phyloP scores from a whole-genome alignment of 495 filamentous ascomycete species.

The Podospora australis region DNA sequence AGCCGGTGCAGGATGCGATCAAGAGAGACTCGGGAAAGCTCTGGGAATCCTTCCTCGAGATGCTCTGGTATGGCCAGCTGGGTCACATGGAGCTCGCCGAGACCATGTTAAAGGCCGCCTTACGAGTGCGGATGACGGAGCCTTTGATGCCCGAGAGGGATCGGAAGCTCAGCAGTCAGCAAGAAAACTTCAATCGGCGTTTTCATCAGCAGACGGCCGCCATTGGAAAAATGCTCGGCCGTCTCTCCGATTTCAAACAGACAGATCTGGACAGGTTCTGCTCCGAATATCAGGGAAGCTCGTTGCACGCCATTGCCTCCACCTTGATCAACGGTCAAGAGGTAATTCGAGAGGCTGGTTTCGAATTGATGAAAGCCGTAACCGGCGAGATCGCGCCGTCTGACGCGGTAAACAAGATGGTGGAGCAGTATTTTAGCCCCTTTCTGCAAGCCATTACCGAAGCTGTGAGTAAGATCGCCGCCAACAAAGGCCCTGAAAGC shows the following conservation, averaged over 20 bases:
- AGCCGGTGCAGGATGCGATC: slow-evolving; percentile 58
- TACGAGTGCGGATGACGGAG: slow-evolving; percentile 64
- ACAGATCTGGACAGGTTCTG: slow-evolving; percentile 60
- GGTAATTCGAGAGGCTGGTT: slow-evolving; percentile 63
- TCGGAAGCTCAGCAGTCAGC: slow-evolving; percentile 42
- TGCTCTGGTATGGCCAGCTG: slow-evolving; percentile 55
- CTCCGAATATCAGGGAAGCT: slow-evolving; percentile 48
- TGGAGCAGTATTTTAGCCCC: slow-evolving; percentile 51
- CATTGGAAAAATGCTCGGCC: slow-evolving; percentile 65
- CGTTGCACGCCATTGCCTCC: slow-evolving; percentile 58
- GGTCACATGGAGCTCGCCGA: slow-evolving; percentile 60
- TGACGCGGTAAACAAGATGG: slow-evolving; percentile 66
- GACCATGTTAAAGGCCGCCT: slow-evolving; percentile 62
- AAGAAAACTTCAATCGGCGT: slow-evolving; percentile 62
- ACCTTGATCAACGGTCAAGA: slow-evolving; percentile 62
- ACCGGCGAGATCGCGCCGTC: slow-evolving; percentile 62
- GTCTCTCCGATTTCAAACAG: slow-evolving; percentile 65
- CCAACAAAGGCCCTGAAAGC: slow-evolving; percentile 42
- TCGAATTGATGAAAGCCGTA: slow-evolving; percentile 73
- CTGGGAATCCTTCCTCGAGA: slow-evolving; percentile 69
- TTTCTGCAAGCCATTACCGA: slow-evolving; percentile 31
- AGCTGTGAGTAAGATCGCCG: slow-evolving; percentile 43
- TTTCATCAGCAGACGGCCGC: slow-evolving; percentile 62
- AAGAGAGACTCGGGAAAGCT: slow-evolving; percentile 58
- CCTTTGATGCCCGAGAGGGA: slow-evolving; percentile 51